phyloP scores from a whole-genome alignment of 495 filamentous ascomycete species.

The Aspergillus leporis region DNA sequence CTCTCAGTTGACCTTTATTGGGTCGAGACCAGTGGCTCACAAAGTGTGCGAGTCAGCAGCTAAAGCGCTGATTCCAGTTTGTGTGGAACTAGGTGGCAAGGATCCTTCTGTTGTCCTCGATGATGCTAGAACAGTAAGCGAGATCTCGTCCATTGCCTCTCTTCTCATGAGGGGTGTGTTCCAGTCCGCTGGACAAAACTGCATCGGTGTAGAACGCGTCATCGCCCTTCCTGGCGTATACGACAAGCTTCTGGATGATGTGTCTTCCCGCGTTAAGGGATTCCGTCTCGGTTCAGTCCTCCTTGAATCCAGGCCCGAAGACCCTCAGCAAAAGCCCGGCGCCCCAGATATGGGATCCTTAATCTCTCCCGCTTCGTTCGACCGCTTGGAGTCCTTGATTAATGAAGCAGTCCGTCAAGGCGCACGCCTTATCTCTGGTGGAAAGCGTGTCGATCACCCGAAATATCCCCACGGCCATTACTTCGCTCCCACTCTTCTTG shows the following conservation, averaged over 20 bases:
- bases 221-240: conserved; percentile 77
- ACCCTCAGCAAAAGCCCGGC: conserved; percentile 17
- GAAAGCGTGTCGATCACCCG: conserved; percentile 69
- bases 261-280: conserved; percentile 67
- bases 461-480: conserved; percentile 77
- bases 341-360: conserved; percentile 80
- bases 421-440: conserved; percentile 79
- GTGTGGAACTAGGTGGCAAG: conserved; percentile 92
- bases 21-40: conserved; percentile 82
- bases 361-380: conserved; percentile 76
- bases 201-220: conserved; percentile 93
- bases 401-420: conserved; percentile 73
- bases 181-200: conserved; percentile 97
- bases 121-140: conserved; percentile 56
- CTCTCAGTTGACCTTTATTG: conserved; percentile 96
- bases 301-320: conserved; percentile 44
- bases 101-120: conserved; percentile 93
- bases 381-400: conserved; percentile 69
- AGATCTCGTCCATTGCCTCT: conserved; percentile 69
- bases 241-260: conserved; percentile 64
- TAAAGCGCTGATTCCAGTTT: conserved; percentile 77
- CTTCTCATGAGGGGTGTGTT: conserved; percentile 90
- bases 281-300: conserved; percentile 72
- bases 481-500: conserved; percentile 86
- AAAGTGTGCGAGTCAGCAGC: conserved; percentile 84